Evolutionary conservation across 2,329 filamentous ascomycete species (phyloP).

Genomic region (Septoria petroselini): DNA sequence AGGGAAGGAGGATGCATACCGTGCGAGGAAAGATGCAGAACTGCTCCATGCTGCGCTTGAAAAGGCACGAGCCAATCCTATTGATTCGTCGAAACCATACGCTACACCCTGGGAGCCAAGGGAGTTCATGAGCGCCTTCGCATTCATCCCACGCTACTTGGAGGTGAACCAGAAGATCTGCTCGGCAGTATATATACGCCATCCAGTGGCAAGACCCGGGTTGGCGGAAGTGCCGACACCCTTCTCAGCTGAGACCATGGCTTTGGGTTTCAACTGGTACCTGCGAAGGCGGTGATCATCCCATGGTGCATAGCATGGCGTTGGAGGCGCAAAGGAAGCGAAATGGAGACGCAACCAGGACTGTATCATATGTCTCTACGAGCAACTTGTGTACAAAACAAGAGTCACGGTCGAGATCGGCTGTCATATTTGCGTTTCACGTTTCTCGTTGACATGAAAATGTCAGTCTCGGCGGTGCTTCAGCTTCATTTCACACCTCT

Average conservation of each 20-base stretch:
- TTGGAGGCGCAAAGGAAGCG: conserved; percentile 3
- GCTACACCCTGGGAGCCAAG: conserved; percentile 85
- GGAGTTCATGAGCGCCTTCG: conserved; percentile 84
- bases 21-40: conserved; percentile 56
- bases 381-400: background rate
- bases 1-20: conserved; percentile 48
- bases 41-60: conserved; percentile 58
- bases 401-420: too few relatives aligned
- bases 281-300: conserved; percentile 67
- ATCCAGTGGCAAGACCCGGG: conserved; percentile 84
- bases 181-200: conserved; percentile 87
- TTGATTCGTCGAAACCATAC: conserved; percentile 78
- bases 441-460: too few relatives aligned
- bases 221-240: conserved; percentile 73
- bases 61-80: conserved; percentile 68
- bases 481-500: too few relatives aligned
- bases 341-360: background rate
- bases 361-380: conserved; percentile 9
- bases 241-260: conserved; percentile 66
- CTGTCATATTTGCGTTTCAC: too few relatives aligned
- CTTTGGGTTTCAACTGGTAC: conserved; percentile 93
- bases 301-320: conserved; percentile 1
- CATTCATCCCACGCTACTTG: conserved; percentile 90
- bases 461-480: too few relatives aligned
- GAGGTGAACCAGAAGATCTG: conserved; percentile 98